Base-by-base conservation (phyloP, 2,329 filamentous ascomycete species). In the Ophiostoma piceae region DNA sequence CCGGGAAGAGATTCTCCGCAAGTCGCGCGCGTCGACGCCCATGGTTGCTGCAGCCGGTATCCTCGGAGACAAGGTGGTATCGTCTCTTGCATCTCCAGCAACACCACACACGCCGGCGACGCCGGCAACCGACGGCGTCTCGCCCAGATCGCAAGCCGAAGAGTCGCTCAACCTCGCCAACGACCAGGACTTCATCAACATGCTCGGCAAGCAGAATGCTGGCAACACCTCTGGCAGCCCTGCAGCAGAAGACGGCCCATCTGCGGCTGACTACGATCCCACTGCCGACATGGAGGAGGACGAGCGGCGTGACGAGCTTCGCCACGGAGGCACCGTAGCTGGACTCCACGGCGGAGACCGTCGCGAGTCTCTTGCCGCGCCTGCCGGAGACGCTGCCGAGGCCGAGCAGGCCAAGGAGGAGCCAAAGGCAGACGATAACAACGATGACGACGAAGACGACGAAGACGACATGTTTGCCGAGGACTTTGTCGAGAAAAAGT, bases 391-490 rank as follows among this genome's bases (percentile, higher is more conserved):
- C 22, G 8, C 43, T 19, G 65, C 64, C 16, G 51, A 66, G 43
- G 32, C 78, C 73, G 35, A 41, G 16, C 14, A 11, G 6, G 43
- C 43, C 47, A 65, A 66, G 35, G 60, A 68, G 12, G 66, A 26
- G 3, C 35, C 64, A 2, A 62, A 69, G 1, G 62, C 32, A 12
- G 29, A 32, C 22, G 57, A 37, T 4, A 51, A 47, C 35, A 41
- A 41, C 12, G 39, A 41, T 14, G 60, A 62, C 35, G 71, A 66
- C 16, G 72, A 69, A 67, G 70, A 72, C 39, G 87, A 88, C 70
- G 90, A 92, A 69, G 92, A 89, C 69, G 88, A 96, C 78, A 96
- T 97, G 92, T 96, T 97, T 80, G 92, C 94, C 65, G 90, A 94
- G 71, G 90, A 92, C 71, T 88, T 91, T 72, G 85, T 88, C 70